Evolutionary conservation across 2,329 filamentous ascomycete genomes (phyloP).

Genomic region (Chalaropsis thielavioides): DNA sequence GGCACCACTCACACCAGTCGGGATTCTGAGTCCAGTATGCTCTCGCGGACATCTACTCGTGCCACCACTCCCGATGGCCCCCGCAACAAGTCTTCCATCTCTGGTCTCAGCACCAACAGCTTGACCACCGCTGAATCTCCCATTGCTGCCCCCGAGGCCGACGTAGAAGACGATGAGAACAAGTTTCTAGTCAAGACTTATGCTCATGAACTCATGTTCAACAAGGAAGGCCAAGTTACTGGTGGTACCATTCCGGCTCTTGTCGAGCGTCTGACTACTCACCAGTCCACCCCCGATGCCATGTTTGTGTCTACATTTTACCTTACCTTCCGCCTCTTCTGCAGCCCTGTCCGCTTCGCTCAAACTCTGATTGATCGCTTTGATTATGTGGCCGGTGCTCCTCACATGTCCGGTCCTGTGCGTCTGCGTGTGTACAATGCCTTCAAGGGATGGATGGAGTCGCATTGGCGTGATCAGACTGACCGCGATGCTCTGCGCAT

Average conservation of each 20-base stretch:
- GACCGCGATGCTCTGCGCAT: conserved; percentile 62
- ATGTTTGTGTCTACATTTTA: conserved; percentile 92
- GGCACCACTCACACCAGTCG: conserved; percentile 66
- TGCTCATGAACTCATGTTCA: conserved; percentile 80
- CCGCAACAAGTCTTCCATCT: conserved; percentile 46
- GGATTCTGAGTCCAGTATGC: conserved; percentile 64
- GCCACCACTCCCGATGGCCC: conserved; percentile 72
- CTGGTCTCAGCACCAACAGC: conserved; percentile 51
- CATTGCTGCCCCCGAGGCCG: conserved; percentile 45
- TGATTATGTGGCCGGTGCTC: conserved; percentile 72
- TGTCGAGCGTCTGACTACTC: conserved; percentile 85
- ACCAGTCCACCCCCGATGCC: conserved; percentile 82
- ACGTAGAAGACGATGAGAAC: conserved; percentile 64
- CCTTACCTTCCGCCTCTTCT: conserved; percentile 88
- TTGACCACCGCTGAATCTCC: conserved; percentile 32
- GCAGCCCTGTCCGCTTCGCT: conserved; percentile 63
- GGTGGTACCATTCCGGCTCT: conserved; percentile 81
- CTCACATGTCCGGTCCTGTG: conserved; percentile 61
- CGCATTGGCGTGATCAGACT: conserved; percentile 75
- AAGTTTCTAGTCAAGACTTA: conserved; percentile 83
- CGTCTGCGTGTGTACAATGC: conserved; percentile 87
- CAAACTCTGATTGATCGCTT: conserved; percentile 79
- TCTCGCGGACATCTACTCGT: conserved; percentile 72
- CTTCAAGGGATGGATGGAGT: conserved; percentile 95
- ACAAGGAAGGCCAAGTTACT: conserved; percentile 88